Percentiles rank a stretch among this genome's conserved stretches.
phyloP scores from a whole-genome alignment of 2,329 filamentous ascomycete species.

The Aaosphaeria pasadenensis region DNA sequence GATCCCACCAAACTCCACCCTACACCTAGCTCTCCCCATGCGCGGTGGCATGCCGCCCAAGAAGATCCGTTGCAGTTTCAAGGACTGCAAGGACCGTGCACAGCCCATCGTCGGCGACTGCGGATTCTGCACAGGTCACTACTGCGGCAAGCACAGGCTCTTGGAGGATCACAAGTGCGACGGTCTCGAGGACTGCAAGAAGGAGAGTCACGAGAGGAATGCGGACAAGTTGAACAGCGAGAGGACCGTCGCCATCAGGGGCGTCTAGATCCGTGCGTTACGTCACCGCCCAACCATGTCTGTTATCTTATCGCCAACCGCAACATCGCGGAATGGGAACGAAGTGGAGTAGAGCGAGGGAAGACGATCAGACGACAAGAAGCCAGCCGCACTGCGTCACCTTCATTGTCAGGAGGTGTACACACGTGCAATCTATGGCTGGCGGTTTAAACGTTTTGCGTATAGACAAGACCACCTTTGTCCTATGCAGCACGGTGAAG shows the following conservation, averaged over 20 bases:
- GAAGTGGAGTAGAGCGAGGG: too few species aligned
- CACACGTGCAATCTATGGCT: too few species aligned
- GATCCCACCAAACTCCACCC: slow-evolving; percentile 49
- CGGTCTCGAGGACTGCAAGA: slow-evolving; percentile 94
- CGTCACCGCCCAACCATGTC: too few species aligned
- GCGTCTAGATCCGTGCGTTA: slow-evolving; percentile 55
- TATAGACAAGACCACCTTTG: too few species aligned
- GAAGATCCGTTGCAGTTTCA: slow-evolving; percentile 82
- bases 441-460: too few species aligned
- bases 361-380: too few species aligned
- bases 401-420: too few species aligned
- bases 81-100: slow-evolving; percentile 81
- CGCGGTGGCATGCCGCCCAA: slow-evolving; percentile 61
- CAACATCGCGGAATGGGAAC: too few species aligned
- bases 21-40: slow-evolving; percentile 56
- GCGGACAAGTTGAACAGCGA: slow-evolving; percentile 88
- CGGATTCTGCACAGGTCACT: slow-evolving; percentile 89
- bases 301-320: too few species aligned
- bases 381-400: too few species aligned
- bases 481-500: too few species aligned
- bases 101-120: slow-evolving; percentile 97
- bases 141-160: slow-evolving; percentile 91
- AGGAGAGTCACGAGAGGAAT: slow-evolving; percentile 93
- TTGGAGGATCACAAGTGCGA: slow-evolving; percentile 92
- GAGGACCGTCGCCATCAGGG: slow-evolving; percentile 90